Evolutionary conservation across 441 rosid species (phyloP), one percentile per base, ranked within the genome.

Genomic region (Bocquillonia castaneifolia): DNA sequence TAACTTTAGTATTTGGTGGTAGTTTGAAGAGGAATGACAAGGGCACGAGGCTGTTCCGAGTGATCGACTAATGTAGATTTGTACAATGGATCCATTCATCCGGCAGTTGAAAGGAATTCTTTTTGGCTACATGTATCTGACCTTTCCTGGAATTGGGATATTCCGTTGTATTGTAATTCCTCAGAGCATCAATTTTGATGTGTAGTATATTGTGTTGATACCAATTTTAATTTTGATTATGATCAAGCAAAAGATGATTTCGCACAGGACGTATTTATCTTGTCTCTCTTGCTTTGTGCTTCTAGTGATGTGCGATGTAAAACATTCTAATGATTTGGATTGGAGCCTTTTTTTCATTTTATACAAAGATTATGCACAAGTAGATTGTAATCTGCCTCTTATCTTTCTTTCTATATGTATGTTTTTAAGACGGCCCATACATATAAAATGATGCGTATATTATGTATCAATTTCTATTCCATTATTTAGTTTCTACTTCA

Each of bases 121-220:
- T 18, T 5, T 45, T 61, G 54, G 12, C 52, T 47, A 57, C 17
- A 56, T 10, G 36, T 10, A 32, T 10, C 25, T 60, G 20, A 5
- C 52, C 20, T 20, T 15, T 10, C 10, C 14, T 10, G 39, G 67
- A 17, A 20, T 54, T 47, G 42, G 71, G 73, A 47, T 47, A 37
- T 53, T 36, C 23, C 39, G 13, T 28, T 62, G 74, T 44, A 34
- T 5, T 50, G 69, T 69, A 74, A 61, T 65, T 52, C 42, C 54
- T 56, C 47, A 45, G 45, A 72, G 67, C 74, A 54, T 56, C 48
- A 39, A 8, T 47, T 61, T 59, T 61, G 48, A 47, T 66, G 57
- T 77, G 72, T 71, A 59, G 44, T 36, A 58, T 76, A 76, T 22
- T 65, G 47, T 72, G 48, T 55, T 48, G 60, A 66, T 60, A n/a